Evolutionary conservation across 2,329 filamentous ascomycete genomes (phyloP).

Genomic region (Aureobasidium sp.): DNA sequence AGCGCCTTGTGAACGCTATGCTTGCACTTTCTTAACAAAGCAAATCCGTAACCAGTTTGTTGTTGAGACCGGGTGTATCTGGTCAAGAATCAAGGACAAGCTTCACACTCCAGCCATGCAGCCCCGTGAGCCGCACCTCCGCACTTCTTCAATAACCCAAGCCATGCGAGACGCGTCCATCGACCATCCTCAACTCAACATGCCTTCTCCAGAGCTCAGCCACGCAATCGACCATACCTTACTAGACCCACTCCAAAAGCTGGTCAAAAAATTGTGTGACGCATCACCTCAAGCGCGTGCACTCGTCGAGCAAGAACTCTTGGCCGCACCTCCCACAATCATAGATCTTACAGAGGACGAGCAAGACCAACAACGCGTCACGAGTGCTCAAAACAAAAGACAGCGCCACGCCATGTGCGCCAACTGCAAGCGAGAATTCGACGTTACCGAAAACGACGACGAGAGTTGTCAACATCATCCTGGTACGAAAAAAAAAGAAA

Average conservation of each 20-base stretch:
- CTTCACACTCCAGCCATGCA: too few relatives aligned
- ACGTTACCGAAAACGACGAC: constrained; percentile 20
- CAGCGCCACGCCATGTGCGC: constrained; percentile 16
- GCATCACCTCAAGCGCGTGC: not conserved
- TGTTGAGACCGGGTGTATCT: too few relatives aligned
- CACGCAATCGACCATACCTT: not conserved
- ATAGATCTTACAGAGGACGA: not conserved
- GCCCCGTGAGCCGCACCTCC: too few relatives aligned
- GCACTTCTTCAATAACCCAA: too few relatives aligned
- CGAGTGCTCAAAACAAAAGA: not conserved
- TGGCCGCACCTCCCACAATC: not conserved
- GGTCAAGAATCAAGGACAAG: too few relatives aligned
- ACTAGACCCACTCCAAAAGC: not conserved
- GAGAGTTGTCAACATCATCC: constrained; percentile 22
- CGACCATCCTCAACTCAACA: not conserved
- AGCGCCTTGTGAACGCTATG: too few relatives aligned
- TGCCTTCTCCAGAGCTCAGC: not conserved
- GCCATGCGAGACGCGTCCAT: too few relatives aligned
- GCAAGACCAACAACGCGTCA: too few relatives aligned
- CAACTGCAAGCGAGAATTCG: constrained; percentile 25
- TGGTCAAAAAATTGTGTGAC: not conserved
- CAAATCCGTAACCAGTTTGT: too few relatives aligned
- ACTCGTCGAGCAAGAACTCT: not conserved
- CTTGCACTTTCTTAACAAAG: too few relatives aligned
- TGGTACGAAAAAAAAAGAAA: too few relatives aligned